These are phyloP conservation scores for Aspergillus sp. DNA, from an alignment of 2,329 filamentous ascomycete species.

Conservation along the genomic window DNA sequence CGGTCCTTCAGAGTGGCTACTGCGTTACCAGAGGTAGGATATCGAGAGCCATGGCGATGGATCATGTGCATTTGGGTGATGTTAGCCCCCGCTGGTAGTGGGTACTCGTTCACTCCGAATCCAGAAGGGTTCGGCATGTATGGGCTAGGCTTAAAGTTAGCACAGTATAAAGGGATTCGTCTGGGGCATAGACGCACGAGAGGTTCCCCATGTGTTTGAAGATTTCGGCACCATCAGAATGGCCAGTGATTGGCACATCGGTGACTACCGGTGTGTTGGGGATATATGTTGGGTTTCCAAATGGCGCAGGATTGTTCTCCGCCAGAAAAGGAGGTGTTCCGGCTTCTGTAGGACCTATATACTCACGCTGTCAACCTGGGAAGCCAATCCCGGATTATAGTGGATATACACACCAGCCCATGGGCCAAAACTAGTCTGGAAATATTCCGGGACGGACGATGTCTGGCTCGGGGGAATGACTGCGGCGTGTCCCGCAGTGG, in stretches of 20 bases:
- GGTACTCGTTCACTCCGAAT: background rate
- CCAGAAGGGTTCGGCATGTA: background rate
- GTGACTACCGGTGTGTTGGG: background rate
- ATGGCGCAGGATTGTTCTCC: background rate
- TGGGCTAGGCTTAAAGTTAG: background rate
- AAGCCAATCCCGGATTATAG: no score
- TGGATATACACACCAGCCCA: background rate
- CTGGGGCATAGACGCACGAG: background rate
- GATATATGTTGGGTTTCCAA: background rate
- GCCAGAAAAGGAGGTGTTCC: background rate
- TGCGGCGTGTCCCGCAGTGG: background rate
- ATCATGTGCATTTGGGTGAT: conserved; percentile 54
- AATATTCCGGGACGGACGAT: background rate
- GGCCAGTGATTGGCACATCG: background rate
- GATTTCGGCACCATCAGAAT: background rate
- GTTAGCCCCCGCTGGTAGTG: conserved; percentile 45
- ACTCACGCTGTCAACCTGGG: no score
- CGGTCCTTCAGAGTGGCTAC: conserved; percentile 46
- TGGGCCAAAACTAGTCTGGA: background rate
- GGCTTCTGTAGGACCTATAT: background rate
- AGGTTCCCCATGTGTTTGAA: background rate
- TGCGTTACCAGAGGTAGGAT: conserved; percentile 36
- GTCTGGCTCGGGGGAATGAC: background rate
- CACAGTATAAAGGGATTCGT: background rate
- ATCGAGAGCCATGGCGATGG: conserved; percentile 56